Evolutionary conservation across 306 rosid species (phyloP).

Genomic region (Casuarina cunninghamiana): DNA sequence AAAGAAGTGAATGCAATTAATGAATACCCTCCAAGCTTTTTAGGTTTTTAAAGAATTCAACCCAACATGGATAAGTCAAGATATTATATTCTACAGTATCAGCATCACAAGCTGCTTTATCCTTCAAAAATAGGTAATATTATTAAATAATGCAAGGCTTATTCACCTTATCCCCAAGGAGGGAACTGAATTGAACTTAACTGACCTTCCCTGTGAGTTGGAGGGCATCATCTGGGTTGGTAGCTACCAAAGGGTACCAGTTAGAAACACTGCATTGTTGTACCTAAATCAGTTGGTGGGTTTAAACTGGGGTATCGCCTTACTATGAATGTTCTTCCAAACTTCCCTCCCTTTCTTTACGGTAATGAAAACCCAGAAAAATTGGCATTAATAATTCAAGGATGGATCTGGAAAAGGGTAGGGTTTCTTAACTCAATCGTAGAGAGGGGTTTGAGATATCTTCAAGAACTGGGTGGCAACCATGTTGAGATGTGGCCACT

Average conservation of each 20-base stretch:
- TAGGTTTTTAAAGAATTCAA: not conserved
- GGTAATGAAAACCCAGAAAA: not conserved
- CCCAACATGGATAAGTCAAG: slow-evolving; percentile 8
- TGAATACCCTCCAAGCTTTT: slow-evolving; percentile 54
- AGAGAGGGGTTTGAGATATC: too few relatives aligned
- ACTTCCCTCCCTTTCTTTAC: too few relatives aligned
- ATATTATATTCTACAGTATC: slow-evolving; percentile 9
- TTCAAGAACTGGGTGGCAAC: too few relatives aligned
- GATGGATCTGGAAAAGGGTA: too few relatives aligned
- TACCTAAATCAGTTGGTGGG: not conserved
- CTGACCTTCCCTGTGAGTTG: too few relatives aligned
- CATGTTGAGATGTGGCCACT: too few relatives aligned
- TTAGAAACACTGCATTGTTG: not conserved
- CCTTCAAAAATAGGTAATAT: not conserved
- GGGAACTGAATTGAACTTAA: too few relatives aligned
- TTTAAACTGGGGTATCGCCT: not conserved
- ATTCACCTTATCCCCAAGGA: not conserved
- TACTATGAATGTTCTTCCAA: too few relatives aligned
- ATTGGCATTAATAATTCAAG: too few relatives aligned
- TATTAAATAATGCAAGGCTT: not conserved
- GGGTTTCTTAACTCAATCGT: too few relatives aligned
- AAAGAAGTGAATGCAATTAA: slow-evolving; percentile 45
- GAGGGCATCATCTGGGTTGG: not conserved
- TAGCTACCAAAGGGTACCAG: not conserved
- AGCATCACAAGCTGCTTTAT: not conserved